Conservation (phyloP, 2,329 filamentous ascomycete genomes). For the Didymella pomorum region DNA sequence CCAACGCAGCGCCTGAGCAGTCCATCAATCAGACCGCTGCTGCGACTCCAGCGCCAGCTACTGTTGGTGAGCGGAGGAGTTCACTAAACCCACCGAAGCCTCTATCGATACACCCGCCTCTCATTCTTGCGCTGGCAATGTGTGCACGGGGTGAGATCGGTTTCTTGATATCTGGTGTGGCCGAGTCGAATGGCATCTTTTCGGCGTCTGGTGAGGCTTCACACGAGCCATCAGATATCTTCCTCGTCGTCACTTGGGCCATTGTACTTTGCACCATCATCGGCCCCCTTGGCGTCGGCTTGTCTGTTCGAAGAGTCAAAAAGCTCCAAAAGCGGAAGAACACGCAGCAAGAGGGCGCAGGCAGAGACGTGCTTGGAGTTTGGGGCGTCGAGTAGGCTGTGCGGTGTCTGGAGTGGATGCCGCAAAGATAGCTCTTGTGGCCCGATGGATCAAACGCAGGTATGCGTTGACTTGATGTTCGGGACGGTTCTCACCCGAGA, state of each 20-base stretch:
- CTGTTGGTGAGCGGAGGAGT: conserved; percentile 21
- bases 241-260: conserved; percentile 64
- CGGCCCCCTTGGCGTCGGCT: conserved; percentile 61
- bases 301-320: conserved; percentile 58
- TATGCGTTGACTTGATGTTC: background rate
- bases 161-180: conserved; percentile 75
- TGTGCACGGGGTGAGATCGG: conserved; percentile 81
- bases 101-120: conserved; percentile 70
- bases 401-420: background rate
- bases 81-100: conserved; percentile 54
- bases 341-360: conserved; percentile 42
- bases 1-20: conserved; percentile 2
- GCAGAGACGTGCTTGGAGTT: conserved; percentile 54
- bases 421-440: background rate
- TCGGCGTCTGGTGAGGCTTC: conserved; percentile 25
- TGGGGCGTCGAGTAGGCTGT: conserved; percentile 52
- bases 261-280: conserved; percentile 65
- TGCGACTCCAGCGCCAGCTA: conserved; percentile 3
- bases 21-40: background rate
- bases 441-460: background rate
- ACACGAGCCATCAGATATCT: conserved; percentile 55
- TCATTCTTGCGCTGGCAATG: conserved; percentile 74
- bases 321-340: conserved; percentile 49
- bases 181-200: conserved; percentile 64
- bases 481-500: background rate